phyloP scores from a whole-genome alignment of 345 rosid species.

The Anacardium occidentale region DNA sequence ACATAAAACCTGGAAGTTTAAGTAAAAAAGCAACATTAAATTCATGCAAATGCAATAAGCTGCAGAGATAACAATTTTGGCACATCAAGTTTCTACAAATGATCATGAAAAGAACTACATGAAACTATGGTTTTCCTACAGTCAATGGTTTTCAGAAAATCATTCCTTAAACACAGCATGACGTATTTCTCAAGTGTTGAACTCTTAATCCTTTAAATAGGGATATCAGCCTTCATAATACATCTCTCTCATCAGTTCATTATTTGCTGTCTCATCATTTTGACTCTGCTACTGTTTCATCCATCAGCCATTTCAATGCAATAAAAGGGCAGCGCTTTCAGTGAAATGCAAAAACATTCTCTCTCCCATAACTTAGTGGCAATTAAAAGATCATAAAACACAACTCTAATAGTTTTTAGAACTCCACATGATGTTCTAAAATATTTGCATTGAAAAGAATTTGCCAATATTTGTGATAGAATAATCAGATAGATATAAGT shows the following conservation, averaged over 20 bases:
- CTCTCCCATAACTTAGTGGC: not conserved
- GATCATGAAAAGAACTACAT: not conserved
- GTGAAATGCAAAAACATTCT: not conserved
- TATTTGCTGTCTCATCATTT: not conserved
- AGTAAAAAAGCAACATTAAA: slow-evolving; percentile 3
- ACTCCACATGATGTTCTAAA: not conserved
- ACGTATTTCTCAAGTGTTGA: not conserved
- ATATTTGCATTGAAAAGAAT: not conserved
- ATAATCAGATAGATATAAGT: not conserved
- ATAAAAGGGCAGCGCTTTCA: not conserved
- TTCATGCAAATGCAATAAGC: not conserved
- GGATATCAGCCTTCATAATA: not conserved
- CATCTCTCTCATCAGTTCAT: not conserved
- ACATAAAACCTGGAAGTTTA: slow-evolving; percentile 58
- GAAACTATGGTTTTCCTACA: not conserved
- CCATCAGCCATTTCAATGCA: not conserved
- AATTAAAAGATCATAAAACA: not conserved
- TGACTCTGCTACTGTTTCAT: not conserved
- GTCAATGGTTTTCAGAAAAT: not conserved
- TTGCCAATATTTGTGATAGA: too few relatives aligned
- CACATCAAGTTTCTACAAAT: not conserved
- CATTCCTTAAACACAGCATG: not conserved
- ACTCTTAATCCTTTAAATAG: not conserved
- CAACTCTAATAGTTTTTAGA: not conserved
- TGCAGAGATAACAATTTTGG: not conserved